Conservation (phyloP, 1,284 basidiomycete genomes). For the Fomes fomentarius region DNA sequence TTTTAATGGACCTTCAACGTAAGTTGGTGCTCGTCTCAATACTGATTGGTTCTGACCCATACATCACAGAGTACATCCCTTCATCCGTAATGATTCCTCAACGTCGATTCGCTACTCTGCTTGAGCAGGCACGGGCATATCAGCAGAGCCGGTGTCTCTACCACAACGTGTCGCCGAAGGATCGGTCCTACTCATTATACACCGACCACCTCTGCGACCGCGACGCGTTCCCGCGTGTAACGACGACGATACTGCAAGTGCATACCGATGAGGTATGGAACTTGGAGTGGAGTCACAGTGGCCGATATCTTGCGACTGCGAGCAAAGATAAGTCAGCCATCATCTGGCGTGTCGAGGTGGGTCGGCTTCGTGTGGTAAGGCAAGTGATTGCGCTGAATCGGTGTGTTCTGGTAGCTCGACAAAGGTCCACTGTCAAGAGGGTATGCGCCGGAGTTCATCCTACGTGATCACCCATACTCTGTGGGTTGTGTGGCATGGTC, state of each 20-base stretch:
- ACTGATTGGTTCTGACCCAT: no score
- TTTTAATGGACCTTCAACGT: constrained; percentile 88
- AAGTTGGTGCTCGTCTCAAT: no score
- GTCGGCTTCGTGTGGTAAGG: constrained; percentile 31
- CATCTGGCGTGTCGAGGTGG: constrained; percentile 86
- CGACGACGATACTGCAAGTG: constrained; percentile 82
- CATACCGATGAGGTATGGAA: constrained; percentile 97
- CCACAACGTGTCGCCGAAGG: constrained; percentile 69
- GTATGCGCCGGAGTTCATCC: constrained; percentile 60
- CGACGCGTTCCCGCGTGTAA: constrained; percentile 82
- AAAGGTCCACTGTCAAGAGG: constrained; percentile 55
- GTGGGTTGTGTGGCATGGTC: constrained; percentile 91
- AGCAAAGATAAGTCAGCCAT: constrained; percentile 88
- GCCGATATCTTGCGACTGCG: constrained; percentile 83
- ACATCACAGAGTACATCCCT: constrained; percentile 76
- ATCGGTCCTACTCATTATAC: constrained; percentile 79
- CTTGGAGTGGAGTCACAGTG: constrained; percentile 93
- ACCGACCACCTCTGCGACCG: constrained; percentile 85
- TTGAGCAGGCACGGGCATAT: constrained; percentile 84
- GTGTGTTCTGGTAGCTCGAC: constrained; percentile 43
- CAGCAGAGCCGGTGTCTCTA: constrained; percentile 83
- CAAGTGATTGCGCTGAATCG: constrained; percentile 4
- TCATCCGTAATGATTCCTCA: constrained; percentile 92
- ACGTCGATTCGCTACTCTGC: constrained; percentile 81
- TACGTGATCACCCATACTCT: constrained; percentile 76